These are phyloP conservation scores for Adansonia gregorii DNA, from an alignment of 441 rosid genomes.

Conservation along the genomic window DNA sequence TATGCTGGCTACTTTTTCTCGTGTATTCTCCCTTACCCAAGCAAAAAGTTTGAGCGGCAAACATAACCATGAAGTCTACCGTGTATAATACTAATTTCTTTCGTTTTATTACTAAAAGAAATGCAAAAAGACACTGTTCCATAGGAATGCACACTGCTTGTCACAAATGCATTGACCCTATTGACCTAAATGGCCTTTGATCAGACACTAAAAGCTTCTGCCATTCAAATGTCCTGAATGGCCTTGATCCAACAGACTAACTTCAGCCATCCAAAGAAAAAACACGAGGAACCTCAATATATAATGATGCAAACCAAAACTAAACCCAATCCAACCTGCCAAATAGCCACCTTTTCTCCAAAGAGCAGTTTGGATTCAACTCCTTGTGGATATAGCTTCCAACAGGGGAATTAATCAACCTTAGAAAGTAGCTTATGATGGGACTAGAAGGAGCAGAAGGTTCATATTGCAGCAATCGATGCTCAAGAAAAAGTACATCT, in stretches of 20 bases:
- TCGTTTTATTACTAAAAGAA: not conserved
- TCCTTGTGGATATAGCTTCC: not conserved
- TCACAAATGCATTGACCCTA: not conserved
- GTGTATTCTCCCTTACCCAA: not conserved
- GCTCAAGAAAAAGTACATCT: not conserved
- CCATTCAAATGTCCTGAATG: too few species aligned
- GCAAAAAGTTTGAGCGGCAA: not conserved
- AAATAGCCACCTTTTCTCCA: not conserved
- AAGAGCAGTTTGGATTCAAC: not conserved
- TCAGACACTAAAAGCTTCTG: too few species aligned
- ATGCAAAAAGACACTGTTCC: not conserved
- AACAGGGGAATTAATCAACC: not conserved
- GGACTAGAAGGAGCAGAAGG: not conserved
- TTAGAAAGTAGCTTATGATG: not conserved
- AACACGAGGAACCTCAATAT: not conserved
- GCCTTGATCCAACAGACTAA: not conserved
- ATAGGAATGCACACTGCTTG: not conserved
- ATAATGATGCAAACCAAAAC: not conserved
- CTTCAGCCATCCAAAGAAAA: not conserved
- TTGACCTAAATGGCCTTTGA: not conserved
- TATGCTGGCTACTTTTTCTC: not conserved
- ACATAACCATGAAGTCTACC: not conserved
- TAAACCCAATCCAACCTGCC: not conserved
- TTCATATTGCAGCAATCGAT: not conserved
- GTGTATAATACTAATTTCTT: not conserved